Evolutionary conservation across 1,139 yeast species (phyloP).

Genomic region (Yamadazyma mexicana): DNA sequence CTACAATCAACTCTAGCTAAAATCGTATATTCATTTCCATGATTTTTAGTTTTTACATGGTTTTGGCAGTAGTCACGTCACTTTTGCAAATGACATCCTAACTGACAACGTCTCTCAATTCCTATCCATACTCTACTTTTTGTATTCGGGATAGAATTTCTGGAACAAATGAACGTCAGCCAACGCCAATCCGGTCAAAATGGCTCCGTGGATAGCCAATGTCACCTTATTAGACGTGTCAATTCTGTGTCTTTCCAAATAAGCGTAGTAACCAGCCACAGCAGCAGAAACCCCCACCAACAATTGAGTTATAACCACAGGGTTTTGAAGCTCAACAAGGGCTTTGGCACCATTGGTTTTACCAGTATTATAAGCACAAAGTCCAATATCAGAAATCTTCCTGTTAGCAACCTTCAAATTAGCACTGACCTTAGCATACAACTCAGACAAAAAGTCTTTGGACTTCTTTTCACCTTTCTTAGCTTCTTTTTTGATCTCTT

Average conservation of each 20-base stretch:
- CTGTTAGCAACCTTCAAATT: conserved; percentile 6
- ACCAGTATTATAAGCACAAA: conserved; percentile 7
- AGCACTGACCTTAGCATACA: conserved; percentile 1
- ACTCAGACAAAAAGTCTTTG: conserved; percentile 13
- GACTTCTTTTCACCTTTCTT: conserved; percentile 19
- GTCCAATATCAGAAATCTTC: conserved; percentile 13
- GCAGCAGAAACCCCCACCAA: conserved; percentile 52
- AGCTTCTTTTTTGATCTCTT: conserved; percentile 17
- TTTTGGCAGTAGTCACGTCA: not conserved
- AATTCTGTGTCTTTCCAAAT: conserved; percentile 54
- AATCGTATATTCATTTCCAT: no score
- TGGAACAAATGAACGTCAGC: conserved; percentile 55
- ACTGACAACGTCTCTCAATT: not conserved
- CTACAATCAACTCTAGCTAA: no score
- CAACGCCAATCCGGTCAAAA: conserved; percentile 54
- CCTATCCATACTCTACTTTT: conserved; percentile 1
- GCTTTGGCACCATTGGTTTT: conserved; percentile 6
- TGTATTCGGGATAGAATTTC: conserved; percentile 41
- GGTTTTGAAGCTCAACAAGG: conserved; percentile 46
- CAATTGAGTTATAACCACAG: conserved; percentile 58
- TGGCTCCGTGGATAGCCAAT: conserved; percentile 53
- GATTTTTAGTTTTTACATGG: no score
- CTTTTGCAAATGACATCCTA: not conserved
- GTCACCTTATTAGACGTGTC: conserved; percentile 47
- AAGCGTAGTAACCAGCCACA: conserved; percentile 50